Evolutionary conservation across 176 grass and related monocot species (phyloP).

Genomic region (Alopecurus myosuroides): DNA sequence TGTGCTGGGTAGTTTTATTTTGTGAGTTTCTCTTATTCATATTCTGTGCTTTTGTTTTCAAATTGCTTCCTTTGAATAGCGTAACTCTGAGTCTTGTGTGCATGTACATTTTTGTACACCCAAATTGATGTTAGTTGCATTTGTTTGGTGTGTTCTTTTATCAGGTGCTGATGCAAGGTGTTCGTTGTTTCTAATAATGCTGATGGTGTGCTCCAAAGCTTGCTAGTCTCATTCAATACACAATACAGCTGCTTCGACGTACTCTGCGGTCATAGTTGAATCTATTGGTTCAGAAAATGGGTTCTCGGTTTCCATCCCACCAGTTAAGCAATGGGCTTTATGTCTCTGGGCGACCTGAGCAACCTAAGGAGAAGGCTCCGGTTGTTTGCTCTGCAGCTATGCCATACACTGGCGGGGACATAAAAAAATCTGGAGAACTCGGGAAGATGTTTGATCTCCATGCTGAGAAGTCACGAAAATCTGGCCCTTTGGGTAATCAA

Average conservation of each 20-base stretch:
- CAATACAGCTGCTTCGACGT: background rate
- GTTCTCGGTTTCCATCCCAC: constrained; percentile 84
- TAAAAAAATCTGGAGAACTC: constrained; percentile 86
- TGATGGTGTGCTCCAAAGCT: background rate
- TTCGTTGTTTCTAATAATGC: constrained; percentile 2
- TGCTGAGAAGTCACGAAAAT: constrained; percentile 55
- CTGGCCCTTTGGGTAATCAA: constrained; percentile 60
- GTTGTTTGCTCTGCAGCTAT: constrained; percentile 65
- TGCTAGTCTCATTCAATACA: constrained; percentile 29
- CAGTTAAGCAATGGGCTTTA: constrained; percentile 94
- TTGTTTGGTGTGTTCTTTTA: constrained; percentile 9
- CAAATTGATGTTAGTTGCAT: background rate
- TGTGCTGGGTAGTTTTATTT: background rate
- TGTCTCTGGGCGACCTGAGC: constrained; percentile 83
- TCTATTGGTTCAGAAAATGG: constrained; percentile 48
- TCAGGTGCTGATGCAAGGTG: constrained; percentile 37
- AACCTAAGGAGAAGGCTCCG: constrained; percentile 78
- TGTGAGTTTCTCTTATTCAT: background rate
- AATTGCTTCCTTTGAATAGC: background rate
- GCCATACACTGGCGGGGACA: constrained; percentile 84
- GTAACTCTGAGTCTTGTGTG: background rate
- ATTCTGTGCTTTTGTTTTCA: background rate
- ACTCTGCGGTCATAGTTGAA: constrained; percentile 20
- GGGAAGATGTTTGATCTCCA: constrained; percentile 81
- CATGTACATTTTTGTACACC: background rate